Conservation (phyloP, 1,139 yeast species). For the Hansenula lynferdii region DNA sequence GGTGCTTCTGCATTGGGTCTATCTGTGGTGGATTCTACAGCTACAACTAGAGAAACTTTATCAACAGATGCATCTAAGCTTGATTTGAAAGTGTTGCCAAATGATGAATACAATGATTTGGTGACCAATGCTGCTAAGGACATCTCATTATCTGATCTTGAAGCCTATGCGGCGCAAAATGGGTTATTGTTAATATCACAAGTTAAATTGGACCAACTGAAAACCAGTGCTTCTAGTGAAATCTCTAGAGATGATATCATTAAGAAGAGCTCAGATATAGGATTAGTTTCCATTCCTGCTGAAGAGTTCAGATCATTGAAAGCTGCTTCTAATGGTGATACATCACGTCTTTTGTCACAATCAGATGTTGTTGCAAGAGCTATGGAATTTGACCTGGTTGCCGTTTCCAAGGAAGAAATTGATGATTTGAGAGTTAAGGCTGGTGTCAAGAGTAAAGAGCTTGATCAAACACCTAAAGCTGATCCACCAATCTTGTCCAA, state of each 20-base stretch:
- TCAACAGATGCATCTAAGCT: slow-evolving; percentile 20
- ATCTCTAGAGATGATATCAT: slow-evolving; percentile 32
- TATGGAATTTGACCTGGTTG: slow-evolving; percentile 39
- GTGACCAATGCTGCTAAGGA: slow-evolving; percentile 3
- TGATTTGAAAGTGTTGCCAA: slow-evolving; percentile 26
- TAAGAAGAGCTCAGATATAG: slow-evolving; percentile 29
- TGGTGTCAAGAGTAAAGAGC: slow-evolving; percentile 2
- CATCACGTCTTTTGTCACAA: slow-evolving; percentile 11
- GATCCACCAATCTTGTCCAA: slow-evolving; percentile 5
- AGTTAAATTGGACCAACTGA: slow-evolving; percentile 1
- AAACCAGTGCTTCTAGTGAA: slow-evolving; percentile 10
- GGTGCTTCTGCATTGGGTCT: slow-evolving; percentile 1
- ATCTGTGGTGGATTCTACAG: background rate
- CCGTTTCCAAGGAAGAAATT: slow-evolving; percentile 37
- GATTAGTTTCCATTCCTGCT: slow-evolving; percentile 25
- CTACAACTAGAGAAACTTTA: slow-evolving; percentile 12
- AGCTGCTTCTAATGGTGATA: slow-evolving; percentile 8
- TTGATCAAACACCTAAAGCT: background rate
- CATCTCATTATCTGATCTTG: slow-evolving; percentile 14
- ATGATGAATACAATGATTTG: slow-evolving; percentile 19
- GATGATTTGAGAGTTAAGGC: slow-evolving; percentile 12
- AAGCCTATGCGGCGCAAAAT: slow-evolving; percentile 11
- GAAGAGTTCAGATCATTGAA: slow-evolving; percentile 24
- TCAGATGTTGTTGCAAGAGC: slow-evolving; percentile 33
- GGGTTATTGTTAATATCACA: slow-evolving; percentile 1